phyloP scores from a whole-genome alignment of 1,284 basidiomycete species.

The Puccinia novopanici region DNA sequence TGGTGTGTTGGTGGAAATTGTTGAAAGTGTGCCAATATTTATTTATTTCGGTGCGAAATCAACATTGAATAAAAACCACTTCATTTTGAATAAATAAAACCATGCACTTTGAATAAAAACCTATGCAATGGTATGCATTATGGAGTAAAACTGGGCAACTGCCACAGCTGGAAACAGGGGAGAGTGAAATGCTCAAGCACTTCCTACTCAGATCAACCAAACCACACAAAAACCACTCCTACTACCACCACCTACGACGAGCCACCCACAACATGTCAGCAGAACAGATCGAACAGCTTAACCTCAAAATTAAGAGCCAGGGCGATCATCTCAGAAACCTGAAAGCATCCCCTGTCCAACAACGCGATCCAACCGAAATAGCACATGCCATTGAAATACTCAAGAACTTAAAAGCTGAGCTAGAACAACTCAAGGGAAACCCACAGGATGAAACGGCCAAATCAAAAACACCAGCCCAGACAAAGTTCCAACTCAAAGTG shows the following conservation, averaged over 20 bases:
- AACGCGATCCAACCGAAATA: constrained; percentile 8
- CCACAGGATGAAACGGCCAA: background rate
- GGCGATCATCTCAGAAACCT: constrained; percentile 24
- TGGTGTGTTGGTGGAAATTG: background rate
- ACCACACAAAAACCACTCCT: background rate
- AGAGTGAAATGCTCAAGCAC: too few relatives aligned
- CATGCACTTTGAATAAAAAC: background rate
- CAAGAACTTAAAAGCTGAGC: constrained; percentile 19
- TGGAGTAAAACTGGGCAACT: too few relatives aligned
- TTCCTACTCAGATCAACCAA: too few relatives aligned
- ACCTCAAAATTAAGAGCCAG: constrained; percentile 26
- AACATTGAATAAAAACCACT: background rate
- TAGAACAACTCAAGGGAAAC: constrained; percentile 25
- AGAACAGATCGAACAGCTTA: constrained; percentile 25
- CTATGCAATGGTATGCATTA: too few relatives aligned
- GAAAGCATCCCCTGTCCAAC: constrained; percentile 6
- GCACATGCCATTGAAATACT: constrained; percentile 17
- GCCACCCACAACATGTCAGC: background rate
- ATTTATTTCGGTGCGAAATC: background rate
- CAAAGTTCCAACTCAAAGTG: constrained; percentile 45
- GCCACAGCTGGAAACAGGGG: too few relatives aligned
- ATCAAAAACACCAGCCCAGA: background rate
- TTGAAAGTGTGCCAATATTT: background rate
- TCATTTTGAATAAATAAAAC: background rate
- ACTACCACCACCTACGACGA: background rate